A percentile compares a stretch with the other conserved stretches of the same genome.
These are phyloP conservation scores for Elaphomyces granulatus DNA, from an alignment of 495 filamentous ascomycete genomes.

Conservation along the genomic window DNA sequence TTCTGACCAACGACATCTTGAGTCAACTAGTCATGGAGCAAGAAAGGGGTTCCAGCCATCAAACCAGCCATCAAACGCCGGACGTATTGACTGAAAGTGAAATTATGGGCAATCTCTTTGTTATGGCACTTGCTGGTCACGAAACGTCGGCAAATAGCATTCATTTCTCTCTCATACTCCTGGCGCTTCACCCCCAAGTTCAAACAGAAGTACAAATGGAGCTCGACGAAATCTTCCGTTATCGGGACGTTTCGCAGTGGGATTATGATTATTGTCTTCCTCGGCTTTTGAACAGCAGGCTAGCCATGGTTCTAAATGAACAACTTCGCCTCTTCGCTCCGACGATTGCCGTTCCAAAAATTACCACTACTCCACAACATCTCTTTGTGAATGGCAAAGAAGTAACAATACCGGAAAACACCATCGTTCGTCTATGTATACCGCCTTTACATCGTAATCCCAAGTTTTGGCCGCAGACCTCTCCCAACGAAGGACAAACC, in stretches of 20 bases:
- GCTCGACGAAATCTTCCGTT: conserved; percentile 16
- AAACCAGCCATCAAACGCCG: conserved; percentile 9
- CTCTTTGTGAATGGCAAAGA: no score
- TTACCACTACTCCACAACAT: no score
- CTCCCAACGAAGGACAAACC: no score
- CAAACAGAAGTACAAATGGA: conserved; percentile 30
- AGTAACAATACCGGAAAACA: no score
- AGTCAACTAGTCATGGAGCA: no score
- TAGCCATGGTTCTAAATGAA: conserved; percentile 29
- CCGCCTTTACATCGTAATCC: no score
- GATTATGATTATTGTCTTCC: conserved; percentile 22
- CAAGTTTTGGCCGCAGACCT: no score
- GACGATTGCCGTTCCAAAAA: no score
- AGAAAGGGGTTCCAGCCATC: not conserved
- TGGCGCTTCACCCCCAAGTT: conserved; percentile 25
- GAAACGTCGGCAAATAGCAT: conserved; percentile 35
- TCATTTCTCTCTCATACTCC: conserved; percentile 24
- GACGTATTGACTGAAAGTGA: conserved; percentile 25
- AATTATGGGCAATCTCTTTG: conserved; percentile 34
- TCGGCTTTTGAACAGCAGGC: conserved; percentile 21
- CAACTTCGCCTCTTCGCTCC: no score
- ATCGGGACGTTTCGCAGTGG: conserved; percentile 17
- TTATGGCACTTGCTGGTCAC: conserved; percentile 37
- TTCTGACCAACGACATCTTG: not conserved
- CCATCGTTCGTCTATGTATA: no score